Evolutionary conservation across 805 yeast genomes (phyloP).

Genomic region (Yarrowia bubula): DNA sequence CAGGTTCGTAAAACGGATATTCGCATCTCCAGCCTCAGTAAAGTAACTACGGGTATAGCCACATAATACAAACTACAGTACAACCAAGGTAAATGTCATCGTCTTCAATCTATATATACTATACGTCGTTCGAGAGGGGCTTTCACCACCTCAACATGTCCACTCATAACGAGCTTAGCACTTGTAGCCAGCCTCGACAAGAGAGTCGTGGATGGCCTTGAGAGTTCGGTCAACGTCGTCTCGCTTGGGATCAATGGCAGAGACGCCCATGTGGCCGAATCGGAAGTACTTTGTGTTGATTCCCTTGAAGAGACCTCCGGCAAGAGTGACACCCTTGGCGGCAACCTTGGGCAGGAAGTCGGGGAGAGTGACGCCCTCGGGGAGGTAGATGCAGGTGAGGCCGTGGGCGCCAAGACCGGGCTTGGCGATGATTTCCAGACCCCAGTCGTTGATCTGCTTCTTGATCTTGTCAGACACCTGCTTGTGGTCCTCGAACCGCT

Average conservation of each 20-base stretch:
- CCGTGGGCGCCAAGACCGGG: conserved; percentile 77
- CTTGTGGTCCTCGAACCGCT: conserved; percentile 62
- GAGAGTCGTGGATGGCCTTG: conserved; percentile 45
- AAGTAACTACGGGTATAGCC: too few relatives aligned
- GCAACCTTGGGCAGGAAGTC: conserved; percentile 58
- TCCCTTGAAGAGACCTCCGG: conserved; percentile 86
- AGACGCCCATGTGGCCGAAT: conserved; percentile 94
- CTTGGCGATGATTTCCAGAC: conserved; percentile 68
- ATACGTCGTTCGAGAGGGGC: conserved; percentile 4
- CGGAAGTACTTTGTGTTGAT: conserved; percentile 81
- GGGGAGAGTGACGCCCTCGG: conserved; percentile 68
- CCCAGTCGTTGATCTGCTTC: conserved; percentile 52
- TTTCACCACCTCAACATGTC: background rate
- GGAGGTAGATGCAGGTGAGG: conserved; percentile 78
- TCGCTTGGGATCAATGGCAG: conserved; percentile 56
- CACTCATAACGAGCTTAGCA: background rate
- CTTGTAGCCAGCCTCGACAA: conserved; percentile 31
- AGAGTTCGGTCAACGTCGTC: conserved; percentile 55
- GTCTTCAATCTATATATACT: conserved; percentile 2
- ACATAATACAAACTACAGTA: background rate
- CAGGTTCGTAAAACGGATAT: too few relatives aligned
- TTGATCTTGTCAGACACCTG: conserved; percentile 66
- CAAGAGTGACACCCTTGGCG: conserved; percentile 68
- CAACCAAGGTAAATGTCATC: background rate
- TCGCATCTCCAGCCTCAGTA: too few relatives aligned